Percentiles rank a stretch among this genome's conserved stretches.
Evolutionary conservation across 1,284 basidiomycete species (phyloP).

Genomic region (Trichosporon sp.): DNA sequence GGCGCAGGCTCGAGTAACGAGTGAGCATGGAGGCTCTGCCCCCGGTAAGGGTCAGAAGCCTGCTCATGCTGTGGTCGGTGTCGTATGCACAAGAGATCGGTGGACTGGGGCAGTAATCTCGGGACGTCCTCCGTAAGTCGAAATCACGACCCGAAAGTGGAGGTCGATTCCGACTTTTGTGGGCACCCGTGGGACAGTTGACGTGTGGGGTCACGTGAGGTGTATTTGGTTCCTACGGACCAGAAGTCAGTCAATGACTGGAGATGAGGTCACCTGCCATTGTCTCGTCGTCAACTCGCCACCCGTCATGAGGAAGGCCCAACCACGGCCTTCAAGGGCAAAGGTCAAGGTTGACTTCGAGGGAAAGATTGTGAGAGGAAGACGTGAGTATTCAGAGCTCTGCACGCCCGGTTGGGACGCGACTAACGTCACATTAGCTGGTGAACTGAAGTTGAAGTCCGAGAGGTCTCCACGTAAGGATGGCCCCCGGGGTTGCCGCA

Average conservation of each 20-base stretch:
- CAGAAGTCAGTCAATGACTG: not conserved
- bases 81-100: not conserved
- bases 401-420: not conserved
- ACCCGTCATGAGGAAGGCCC: not conserved
- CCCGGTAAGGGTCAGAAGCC: constrained; percentile 6
- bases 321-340: not conserved
- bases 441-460: not conserved
- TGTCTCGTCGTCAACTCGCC: not conserved
- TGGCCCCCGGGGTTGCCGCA: not conserved
- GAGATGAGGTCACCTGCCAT: not conserved
- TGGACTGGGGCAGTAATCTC: not conserved
- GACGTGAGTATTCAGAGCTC: not conserved
- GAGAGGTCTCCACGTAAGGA: not conserved
- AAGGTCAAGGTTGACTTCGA: not conserved
- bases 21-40: not conserved
- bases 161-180: not conserved
- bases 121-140: not conserved
- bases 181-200: not conserved
- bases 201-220: not conserved
- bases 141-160: constrained; percentile 3
- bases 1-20: not conserved
- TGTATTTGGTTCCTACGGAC: not conserved
- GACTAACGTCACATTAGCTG: not conserved
- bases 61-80: constrained; percentile 8
- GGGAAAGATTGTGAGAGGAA: not conserved